These are phyloP conservation scores for Calonectria multiphialidica DNA, from an alignment of 2,329 filamentous ascomycete species.

Conservation along the genomic window DNA sequence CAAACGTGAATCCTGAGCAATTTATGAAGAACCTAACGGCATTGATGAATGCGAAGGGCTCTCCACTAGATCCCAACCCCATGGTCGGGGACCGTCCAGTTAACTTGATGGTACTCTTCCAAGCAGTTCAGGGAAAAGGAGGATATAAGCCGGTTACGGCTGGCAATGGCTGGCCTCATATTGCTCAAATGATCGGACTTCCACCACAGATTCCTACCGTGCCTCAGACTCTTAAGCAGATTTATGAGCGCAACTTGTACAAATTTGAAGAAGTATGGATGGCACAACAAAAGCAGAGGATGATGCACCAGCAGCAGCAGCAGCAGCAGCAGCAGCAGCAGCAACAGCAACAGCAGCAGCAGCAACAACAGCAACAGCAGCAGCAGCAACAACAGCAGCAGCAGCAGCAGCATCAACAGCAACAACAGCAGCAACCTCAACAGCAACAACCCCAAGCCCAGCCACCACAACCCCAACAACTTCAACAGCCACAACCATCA, in stretches of 20 bases:
- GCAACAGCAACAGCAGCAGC: slow-evolving; percentile 47
- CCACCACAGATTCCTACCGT: slow-evolving; percentile 75
- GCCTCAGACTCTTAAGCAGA: slow-evolving; percentile 75
- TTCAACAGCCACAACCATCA: slow-evolving; percentile 47
- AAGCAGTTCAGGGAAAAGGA: slow-evolving; percentile 78
- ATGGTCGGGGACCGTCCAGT: slow-evolving; percentile 80
- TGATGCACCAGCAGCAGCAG: slow-evolving; percentile 64
- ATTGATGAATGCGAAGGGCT: slow-evolving; percentile 82
- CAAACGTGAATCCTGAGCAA: slow-evolving; percentile 69
- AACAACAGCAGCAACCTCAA: slow-evolving; percentile 58
- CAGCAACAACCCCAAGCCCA: slow-evolving; percentile 52
- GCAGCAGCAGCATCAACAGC: slow-evolving; percentile 45
- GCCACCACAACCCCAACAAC: slow-evolving; percentile 40
- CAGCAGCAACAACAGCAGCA: slow-evolving; percentile 52
- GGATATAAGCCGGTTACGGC: slow-evolving; percentile 81
- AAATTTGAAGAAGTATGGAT: slow-evolving; percentile 81
- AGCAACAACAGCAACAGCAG: slow-evolving; percentile 53
- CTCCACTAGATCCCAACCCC: slow-evolving; percentile 81
- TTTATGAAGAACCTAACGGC: slow-evolving; percentile 81
- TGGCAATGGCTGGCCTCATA: slow-evolving; percentile 78
- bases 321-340: slow-evolving; percentile 56
- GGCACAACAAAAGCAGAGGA: slow-evolving; percentile 65
- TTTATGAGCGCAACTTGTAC: slow-evolving; percentile 81
- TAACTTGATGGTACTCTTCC: slow-evolving; percentile 82
- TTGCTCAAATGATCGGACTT: slow-evolving; percentile 76